A percentile compares a stretch with the other conserved stretches of the same genome.
Evolutionary conservation across 306 rosid species (phyloP).

Genomic region (Betula pendula): DNA sequence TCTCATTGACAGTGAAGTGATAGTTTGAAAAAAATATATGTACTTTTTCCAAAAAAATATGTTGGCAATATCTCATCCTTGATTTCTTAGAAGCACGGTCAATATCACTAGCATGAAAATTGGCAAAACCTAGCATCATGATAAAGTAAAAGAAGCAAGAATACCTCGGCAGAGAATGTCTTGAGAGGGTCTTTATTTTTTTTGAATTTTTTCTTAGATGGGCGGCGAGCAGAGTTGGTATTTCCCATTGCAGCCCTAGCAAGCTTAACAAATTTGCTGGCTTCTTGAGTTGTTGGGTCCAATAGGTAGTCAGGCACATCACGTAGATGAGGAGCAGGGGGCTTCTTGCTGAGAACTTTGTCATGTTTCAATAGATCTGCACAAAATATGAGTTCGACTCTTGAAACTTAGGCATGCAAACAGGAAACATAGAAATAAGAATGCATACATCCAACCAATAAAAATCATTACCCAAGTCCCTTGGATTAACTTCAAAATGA

Average conservation of each 20-base stretch:
- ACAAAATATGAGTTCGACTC: slow-evolving; percentile 29
- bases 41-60: not conserved
- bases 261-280: slow-evolving; percentile 70
- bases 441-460: slow-evolving; percentile 23
- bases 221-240: slow-evolving; percentile 31
- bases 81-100: not conserved
- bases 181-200: slow-evolving; percentile 60
- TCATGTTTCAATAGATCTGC: slow-evolving; percentile 92
- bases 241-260: slow-evolving; percentile 73
- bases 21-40: too few species aligned
- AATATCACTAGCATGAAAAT: not conserved
- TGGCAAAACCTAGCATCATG: slow-evolving; percentile 8
- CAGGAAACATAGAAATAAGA: not conserved
- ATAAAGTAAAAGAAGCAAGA: not conserved
- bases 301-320: slow-evolving; percentile 82
- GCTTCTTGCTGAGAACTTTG: slow-evolving; percentile 85
- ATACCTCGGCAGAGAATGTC: slow-evolving; percentile 56
- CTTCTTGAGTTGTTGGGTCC: slow-evolving; percentile 77
- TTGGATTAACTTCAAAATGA: slow-evolving; percentile 72
- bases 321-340: slow-evolving; percentile 78
- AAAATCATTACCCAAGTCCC: slow-evolving; percentile 61
- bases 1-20: too few species aligned
- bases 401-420: slow-evolving; percentile 1
- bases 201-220: slow-evolving; percentile 49
- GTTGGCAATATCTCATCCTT: not conserved